Evolutionary conservation across 331 rosid species (phyloP), one percentile per base, ranked within the genome.

Genomic region (Arachis monticola): DNA sequence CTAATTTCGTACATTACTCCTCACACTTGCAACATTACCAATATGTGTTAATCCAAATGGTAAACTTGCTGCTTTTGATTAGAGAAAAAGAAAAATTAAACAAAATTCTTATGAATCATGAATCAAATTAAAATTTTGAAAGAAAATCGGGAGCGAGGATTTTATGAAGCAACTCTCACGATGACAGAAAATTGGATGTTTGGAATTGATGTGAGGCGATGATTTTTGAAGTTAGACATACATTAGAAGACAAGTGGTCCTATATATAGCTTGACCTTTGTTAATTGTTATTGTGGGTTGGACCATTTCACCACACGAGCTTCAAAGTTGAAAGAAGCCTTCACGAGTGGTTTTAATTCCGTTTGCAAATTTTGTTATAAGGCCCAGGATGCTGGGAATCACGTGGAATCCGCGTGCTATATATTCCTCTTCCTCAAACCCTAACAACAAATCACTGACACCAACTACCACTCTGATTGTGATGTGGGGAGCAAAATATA

Each of bases 371-470:
- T 42, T 3, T 1, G 5, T 63, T 63, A 38, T 52, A 8, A 3
- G 83, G 70, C 53, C 82, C 87, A 76, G 64, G 47, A 69, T 70
- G 82, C 69, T 82, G 85, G 55, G 45, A 66, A 31, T 73, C 89
- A 78, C 82, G 83, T 79, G 89, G 64, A 61, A 48, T 6, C 67
- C 56, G 31, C 27, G 22, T 32, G 14, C 5, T 8, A 66, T 27
- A 27, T 27, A 27, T 27, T 27, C 30, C 30, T 27, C 30, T n/a
- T 12, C 17, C 55, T 72, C 56, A 12, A 52, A 52, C 22, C 13
- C 48, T 6, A 45, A 45, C 13, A 51, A 14, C 60, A 55, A 55
- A 55, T 13, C 40, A 7, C 42, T 65, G 85, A 74, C 78, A 67
- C 10, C 40, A 70, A 64, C 52, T 75, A 79, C 47, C 38, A 47